These are phyloP conservation scores for Penicillium crystallinum DNA, from an alignment of 495 filamentous ascomycete genomes.

Conservation along the genomic window DNA sequence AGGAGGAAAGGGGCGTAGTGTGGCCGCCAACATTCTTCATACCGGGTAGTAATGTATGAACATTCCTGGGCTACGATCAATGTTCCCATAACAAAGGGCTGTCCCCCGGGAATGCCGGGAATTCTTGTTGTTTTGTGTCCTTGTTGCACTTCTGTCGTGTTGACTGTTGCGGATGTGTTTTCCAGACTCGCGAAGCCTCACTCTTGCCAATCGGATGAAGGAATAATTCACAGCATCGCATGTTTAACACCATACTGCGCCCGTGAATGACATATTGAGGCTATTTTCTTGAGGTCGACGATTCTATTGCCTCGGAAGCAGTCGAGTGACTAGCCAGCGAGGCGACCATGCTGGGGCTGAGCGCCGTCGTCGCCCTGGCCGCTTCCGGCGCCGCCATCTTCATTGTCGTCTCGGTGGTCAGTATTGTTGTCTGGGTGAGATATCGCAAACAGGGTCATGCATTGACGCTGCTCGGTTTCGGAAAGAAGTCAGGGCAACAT, in stretches of 20 bases:
- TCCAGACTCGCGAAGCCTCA: background rate
- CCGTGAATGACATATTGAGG: constrained; percentile 4
- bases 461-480: constrained; percentile 23
- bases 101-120: constrained; percentile 13
- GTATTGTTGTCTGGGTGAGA: constrained; percentile 38
- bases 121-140: constrained; percentile 4
- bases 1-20: constrained; percentile 13
- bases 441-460: constrained; percentile 37
- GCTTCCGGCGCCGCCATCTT: constrained; percentile 37
- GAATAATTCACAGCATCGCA: background rate
- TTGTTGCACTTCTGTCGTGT: constrained; percentile 17
- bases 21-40: constrained; percentile 34
- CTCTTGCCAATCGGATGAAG: background rate
- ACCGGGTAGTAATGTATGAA: constrained; percentile 27
- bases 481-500: constrained; percentile 21
- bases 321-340: constrained; percentile 4
- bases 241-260: background rate
- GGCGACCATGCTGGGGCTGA: constrained; percentile 33
- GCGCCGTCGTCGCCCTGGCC: constrained; percentile 39
- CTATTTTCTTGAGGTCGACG: background rate
- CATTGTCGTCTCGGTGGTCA: constrained; percentile 28
- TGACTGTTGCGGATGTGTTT: constrained; percentile 6
- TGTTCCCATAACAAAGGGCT: constrained; percentile 35
- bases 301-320: background rate
- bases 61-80: constrained; percentile 30